Base-by-base conservation (phyloP, 192 early-diverging fungal genomes). In the Funneliformis geosporum region DNA sequence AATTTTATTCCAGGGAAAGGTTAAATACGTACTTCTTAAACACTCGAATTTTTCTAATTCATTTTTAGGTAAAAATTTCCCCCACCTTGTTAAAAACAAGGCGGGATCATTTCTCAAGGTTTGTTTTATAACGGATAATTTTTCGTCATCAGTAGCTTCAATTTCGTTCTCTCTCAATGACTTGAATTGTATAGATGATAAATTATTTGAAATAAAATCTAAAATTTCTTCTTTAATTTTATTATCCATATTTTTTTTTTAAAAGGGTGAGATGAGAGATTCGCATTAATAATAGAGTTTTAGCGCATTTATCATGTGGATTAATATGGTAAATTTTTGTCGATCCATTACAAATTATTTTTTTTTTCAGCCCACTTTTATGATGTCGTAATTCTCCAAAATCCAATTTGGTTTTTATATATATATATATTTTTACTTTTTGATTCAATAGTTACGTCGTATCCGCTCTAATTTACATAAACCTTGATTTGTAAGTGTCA, bases 31-130 rank as follows among this genome's bases (percentile, higher is more conserved):
- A 50, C 81, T 68, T 79, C 76, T 68, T 16, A 84, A 69, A 4
- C 42, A 14, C 33, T 86, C 66, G 44, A 86, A 86, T 11, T 69
- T 62, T 25, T 21, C 40, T 38, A 86, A 67, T 62, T 71, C 60
- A 5, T 82, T 66, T 27, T 62, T 46, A n/a, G 79, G 75, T 25
- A 86, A 55, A 64, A 75, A 81, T 21, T 60, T 60, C n/a, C 85
- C 85, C 85, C 85, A 86, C 44, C 80, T 82, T n/a, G 81, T 79
- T 10, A 86, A 64, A 59, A 86, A 86, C 33, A 86, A 72, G 0
- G 68, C 83, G 11, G 85, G 85, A 80, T 86, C 83, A n/a, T 18
- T 10, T 16, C 47, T n/a, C 11, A 86, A 42, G 11, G 80, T 28
- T 47, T 76, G 27, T 7, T 69, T 18, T 83, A 86, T 86, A 9